A percentile compares a stretch with the other conserved stretches of the same genome.
phyloP scores from a whole-genome alignment of 805 yeast species.

The Candida easanensis region DNA sequence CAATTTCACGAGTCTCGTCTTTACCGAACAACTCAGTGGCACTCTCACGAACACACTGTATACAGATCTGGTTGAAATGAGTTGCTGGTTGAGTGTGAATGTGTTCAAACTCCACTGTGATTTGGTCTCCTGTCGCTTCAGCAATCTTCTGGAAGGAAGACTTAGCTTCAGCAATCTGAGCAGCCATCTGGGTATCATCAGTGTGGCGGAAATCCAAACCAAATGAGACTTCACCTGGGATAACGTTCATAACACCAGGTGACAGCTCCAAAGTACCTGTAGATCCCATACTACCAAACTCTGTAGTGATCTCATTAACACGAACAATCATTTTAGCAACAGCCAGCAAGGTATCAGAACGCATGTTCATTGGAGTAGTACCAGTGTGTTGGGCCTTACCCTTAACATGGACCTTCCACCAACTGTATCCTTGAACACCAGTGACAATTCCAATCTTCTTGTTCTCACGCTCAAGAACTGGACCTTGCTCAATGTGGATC shows the following conservation, averaged over 20 bases:
- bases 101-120: conserved; percentile 39
- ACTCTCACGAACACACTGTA: conserved; percentile 49
- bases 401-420: conserved; percentile 54
- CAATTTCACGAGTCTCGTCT: conserved; percentile 42
- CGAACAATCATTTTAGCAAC: conserved; percentile 54
- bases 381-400: conserved; percentile 76
- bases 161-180: conserved; percentile 38
- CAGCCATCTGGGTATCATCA: conserved; percentile 39
- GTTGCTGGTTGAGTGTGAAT: conserved; percentile 55
- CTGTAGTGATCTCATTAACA: conserved; percentile 53
- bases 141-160: conserved; percentile 37
- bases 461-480: conserved; percentile 54
- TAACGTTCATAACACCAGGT: conserved; percentile 66
- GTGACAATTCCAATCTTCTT: conserved; percentile 62
- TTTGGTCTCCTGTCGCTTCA: conserved; percentile 29
- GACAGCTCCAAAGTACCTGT: conserved; percentile 55
- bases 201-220: conserved; percentile 61
- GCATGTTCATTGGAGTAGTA: conserved; percentile 60
- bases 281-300: conserved; percentile 51
- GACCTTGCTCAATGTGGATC: conserved; percentile 77
- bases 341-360: conserved; percentile 61
- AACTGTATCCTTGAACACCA: conserved; percentile 64
- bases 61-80: conserved; percentile 50
- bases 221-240: conserved; percentile 59
- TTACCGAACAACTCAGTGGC: conserved; percentile 49